A percentile compares a stretch with the other conserved stretches of the same genome.
These are phyloP conservation scores for Phytophthora podocarpi DNA, from an alignment of 352 stramenopile species.

Conservation along the genomic window DNA sequence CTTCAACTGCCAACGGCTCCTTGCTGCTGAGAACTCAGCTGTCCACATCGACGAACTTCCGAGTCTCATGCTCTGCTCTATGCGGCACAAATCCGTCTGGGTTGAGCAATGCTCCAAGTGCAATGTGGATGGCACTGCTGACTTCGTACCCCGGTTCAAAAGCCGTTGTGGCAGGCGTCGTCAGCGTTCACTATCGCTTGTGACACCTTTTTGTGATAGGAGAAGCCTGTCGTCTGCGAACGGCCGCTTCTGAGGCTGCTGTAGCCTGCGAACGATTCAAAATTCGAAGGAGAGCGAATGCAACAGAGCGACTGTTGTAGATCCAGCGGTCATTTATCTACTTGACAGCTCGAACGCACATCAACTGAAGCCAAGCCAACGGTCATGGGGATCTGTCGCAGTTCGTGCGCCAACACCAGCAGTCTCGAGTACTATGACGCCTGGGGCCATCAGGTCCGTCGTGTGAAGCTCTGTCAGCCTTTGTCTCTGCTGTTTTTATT, in stretches of 20 bases:
- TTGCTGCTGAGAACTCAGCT: too few species aligned
- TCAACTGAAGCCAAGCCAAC: neutral
- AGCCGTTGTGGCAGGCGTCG: too few species aligned
- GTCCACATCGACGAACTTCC: neutral
- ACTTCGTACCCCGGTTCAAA: slow-evolving; percentile 13
- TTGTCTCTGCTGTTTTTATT: neutral
- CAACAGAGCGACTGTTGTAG: neutral
- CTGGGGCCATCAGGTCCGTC: slow-evolving; percentile 48
- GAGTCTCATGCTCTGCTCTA: too few species aligned
- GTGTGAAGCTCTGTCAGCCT: neutral
- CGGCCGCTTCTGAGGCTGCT: slow-evolving; percentile 11
- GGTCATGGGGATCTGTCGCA: slow-evolving; percentile 68
- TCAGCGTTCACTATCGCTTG: too few species aligned
- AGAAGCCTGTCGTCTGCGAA: too few species aligned
- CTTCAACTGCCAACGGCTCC: slow-evolving; percentile 8
- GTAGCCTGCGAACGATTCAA: slow-evolving; percentile 26
- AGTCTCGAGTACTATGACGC: slow-evolving; percentile 76
- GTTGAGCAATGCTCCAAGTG: neutral
- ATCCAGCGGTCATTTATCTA: slow-evolving; percentile 31
- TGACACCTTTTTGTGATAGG: too few species aligned
- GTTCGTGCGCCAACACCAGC: slow-evolving; percentile 46
- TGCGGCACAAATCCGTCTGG: too few species aligned
- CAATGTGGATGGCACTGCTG: neutral
- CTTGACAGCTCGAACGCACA: slow-evolving; percentile 15
- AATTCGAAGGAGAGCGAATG: slow-evolving; percentile 23